Conservation (phyloP, 2,329 filamentous ascomycete species). For the Atkinsonella hypoxylon region DNA sequence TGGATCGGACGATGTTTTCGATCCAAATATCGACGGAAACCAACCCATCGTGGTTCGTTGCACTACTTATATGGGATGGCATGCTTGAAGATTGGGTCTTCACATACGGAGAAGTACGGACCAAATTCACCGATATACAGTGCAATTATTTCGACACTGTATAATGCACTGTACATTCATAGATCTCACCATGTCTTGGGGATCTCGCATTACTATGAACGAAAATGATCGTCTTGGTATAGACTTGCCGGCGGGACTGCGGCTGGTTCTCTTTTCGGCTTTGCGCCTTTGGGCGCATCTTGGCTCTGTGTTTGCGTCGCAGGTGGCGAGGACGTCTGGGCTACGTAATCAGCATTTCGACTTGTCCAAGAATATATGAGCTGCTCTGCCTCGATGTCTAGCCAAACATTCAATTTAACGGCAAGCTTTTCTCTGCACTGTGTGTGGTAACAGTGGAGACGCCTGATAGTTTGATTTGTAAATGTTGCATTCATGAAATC, state of each 20-base stretch:
- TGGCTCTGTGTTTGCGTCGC: conserved; percentile 7
- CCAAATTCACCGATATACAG: too few species aligned
- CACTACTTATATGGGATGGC: too few species aligned
- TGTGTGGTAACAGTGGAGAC: background rate
- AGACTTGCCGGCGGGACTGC: conserved; percentile 37
- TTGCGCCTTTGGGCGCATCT: conserved; percentile 9
- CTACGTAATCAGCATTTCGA: too few species aligned
- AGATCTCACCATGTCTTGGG: too few species aligned
- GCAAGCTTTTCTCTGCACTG: background rate
- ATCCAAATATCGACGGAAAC: conserved; percentile 41
- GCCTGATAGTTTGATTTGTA: background rate
- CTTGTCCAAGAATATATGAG: too few species aligned
- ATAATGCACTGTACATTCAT: too few species aligned
- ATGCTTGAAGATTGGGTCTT: too few species aligned
- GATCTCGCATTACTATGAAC: too few species aligned
- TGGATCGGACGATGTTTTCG: conserved; percentile 39
- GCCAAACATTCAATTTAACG: background rate
- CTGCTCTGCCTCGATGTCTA: too few species aligned
- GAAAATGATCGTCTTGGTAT: conserved; percentile 34
- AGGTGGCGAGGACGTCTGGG: conserved; percentile 9
- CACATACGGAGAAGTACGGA: too few species aligned
- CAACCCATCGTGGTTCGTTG: conserved; percentile 38
- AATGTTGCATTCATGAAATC: conserved; percentile 27
- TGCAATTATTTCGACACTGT: too few species aligned
- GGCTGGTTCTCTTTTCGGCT: conserved; percentile 10